Base-by-base conservation (phyloP, 768 basidiomycete species). In the Russula lepida region DNA sequence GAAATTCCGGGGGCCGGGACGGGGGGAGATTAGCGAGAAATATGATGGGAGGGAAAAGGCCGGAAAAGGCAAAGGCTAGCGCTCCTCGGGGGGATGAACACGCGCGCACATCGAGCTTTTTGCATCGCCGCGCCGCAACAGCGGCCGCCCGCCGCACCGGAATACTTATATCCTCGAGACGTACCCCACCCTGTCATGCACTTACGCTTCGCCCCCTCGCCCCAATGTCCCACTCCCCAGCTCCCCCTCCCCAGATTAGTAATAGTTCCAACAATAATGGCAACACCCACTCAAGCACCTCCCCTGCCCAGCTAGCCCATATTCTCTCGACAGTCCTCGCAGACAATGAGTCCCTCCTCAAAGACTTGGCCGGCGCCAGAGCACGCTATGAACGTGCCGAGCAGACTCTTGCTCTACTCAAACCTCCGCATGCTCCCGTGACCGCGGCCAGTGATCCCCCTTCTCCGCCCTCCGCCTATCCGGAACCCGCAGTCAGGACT, bases 261-360 rank as follows among this genome's bases (percentile, higher is more conserved):
- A 63, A 59, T 55, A 55, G 37, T 21, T 4, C 58, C 30, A 47
- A 41, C 62, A 59, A 49, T 30, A 56, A 51, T 11, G 44, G 21
- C 44, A 54, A 53, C 32, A 23, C 54, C 15, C 44, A 62, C 11
- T 15, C 60, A 23, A 57, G 54, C 54, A 49, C 27, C 6, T 60
- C 63, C 59, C 59, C 63, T 43, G 56, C 65, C 25, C 65, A 66
- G 59, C 65, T 66, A 27, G 64, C 63, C 15, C 59, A 37, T 56
- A 61, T 65, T 33, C 63, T 66, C 56, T 66, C 65, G 25, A 56
- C 59, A 28, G 65, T 66, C 57, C 64, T 65, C 54, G 65, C 57
- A 12, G 65, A 66, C 52, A 66, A 66, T 49, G 65, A 64, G 32
- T n/a, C 55, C 48, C 59, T 66, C 19, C 44, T 51, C 44, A 57